Evolutionary conservation across 495 filamentous ascomycete genomes (phyloP).

Genomic region (Podospora fimiseda): DNA sequence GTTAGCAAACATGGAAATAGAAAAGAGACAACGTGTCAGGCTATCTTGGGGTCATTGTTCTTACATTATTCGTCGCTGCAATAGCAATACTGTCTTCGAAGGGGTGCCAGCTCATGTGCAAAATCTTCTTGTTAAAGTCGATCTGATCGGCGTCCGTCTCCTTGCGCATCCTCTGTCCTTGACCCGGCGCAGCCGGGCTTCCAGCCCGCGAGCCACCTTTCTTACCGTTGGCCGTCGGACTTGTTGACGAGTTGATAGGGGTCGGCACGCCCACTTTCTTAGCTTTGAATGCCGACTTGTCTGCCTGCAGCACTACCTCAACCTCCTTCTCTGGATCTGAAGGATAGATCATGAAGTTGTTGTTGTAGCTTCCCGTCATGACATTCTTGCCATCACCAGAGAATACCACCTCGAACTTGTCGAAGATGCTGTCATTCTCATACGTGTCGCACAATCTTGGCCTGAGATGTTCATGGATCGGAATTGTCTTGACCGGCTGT

Average conservation of each 20-base stretch:
- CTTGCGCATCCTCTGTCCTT: conserved; percentile 93
- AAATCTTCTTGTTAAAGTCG: conserved; percentile 99
- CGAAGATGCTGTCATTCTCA: conserved; percentile 98
- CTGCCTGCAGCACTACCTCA: conserved; percentile 93
- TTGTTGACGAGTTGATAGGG: conserved; percentile 78
- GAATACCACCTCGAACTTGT: conserved; percentile 99
- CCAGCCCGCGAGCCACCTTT: conserved; percentile 76
- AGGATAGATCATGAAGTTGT: conserved; percentile 99
- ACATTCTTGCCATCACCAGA: conserved; percentile 97
- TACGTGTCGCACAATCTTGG: conserved; percentile 96
- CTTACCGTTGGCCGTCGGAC: conserved; percentile 69
- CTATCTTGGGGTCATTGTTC: conserved; percentile 26
- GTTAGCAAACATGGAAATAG: conserved; percentile 19
- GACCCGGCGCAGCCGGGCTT: conserved; percentile 76
- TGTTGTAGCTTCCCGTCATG: conserved; percentile 99
- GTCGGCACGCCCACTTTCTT: conserved; percentile 99
- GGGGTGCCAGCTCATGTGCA: conserved; percentile 99
- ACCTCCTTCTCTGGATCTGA: conserved; percentile 92
- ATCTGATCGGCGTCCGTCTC: conserved; percentile 99
- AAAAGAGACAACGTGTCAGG: too few species aligned
- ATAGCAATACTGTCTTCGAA: conserved; percentile 99
- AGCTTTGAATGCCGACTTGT: conserved; percentile 98
- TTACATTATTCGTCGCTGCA: conserved; percentile 97
- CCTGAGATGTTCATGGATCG: conserved; percentile 94
- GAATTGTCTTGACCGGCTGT: conserved; percentile 94